Percentiles rank a stretch among this genome's conserved stretches.
Evolutionary conservation across 2,329 filamentous ascomycete genomes (phyloP).

Genomic region (Sclerotinia subarctica): DNA sequence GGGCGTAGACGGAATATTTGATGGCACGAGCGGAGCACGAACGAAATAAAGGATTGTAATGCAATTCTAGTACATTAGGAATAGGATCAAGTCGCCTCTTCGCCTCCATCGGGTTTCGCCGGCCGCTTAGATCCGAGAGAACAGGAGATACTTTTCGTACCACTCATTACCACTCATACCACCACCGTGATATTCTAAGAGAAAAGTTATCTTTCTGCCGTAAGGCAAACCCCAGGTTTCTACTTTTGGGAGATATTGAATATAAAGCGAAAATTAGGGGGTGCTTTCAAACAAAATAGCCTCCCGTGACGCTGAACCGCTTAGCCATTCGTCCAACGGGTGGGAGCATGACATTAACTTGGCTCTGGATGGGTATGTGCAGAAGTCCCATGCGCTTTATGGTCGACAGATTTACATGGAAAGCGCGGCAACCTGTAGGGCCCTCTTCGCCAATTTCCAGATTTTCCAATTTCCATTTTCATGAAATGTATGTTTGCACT

Average conservation of each 20-base stretch:
- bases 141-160: slow-evolving; percentile 1
- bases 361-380: neutral
- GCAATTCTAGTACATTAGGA: neutral
- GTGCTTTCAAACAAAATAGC: neutral
- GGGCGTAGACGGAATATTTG: neutral
- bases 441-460: neutral
- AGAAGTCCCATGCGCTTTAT: neutral
- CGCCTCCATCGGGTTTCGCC: neutral
- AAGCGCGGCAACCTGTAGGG: neutral
- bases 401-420: neutral
- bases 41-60: neutral
- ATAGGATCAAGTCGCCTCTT: neutral
- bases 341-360: neutral
- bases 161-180: slow-evolving; percentile 9
- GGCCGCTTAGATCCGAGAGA: neutral
- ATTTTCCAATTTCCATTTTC: neutral
- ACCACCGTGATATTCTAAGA: neutral
- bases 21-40: neutral
- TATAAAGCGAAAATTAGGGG: neutral
- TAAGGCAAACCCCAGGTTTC: neutral
- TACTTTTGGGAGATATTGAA: neutral
- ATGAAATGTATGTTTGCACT: neutral
- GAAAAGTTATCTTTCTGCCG: neutral
- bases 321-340: too few species aligned
- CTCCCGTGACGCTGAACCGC: neutral